phyloP scores from a whole-genome alignment of 345 rosid species.

The Citrus hindsii region DNA sequence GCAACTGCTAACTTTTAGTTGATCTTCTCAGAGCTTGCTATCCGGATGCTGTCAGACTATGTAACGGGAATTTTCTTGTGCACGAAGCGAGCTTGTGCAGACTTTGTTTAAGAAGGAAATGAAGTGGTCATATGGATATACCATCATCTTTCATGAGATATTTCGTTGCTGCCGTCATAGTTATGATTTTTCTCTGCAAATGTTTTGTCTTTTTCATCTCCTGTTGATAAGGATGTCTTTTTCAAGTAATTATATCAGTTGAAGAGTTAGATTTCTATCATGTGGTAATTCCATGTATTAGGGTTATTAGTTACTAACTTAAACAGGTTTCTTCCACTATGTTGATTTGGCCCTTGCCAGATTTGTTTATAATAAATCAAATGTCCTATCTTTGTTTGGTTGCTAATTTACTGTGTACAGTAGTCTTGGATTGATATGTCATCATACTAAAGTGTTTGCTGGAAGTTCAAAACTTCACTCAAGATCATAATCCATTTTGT shows the following conservation, averaged over 20 bases:
- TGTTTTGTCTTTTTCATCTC: neutral
- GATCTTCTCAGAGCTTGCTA: neutral
- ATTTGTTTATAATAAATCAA: neutral
- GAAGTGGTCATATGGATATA: neutral
- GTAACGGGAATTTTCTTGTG: neutral
- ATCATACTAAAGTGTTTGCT: neutral
- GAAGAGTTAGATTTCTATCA: neutral
- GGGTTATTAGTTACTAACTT: neutral
- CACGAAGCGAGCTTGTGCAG: neutral
- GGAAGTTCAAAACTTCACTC: neutral
- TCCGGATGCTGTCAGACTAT: neutral
- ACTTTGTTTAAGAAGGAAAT: neutral
- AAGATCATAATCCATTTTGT: neutral
- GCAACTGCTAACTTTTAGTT: neutral
- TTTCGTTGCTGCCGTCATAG: neutral
- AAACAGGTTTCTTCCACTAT: neutral
- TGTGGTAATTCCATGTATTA: neutral
- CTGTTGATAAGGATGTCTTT: neutral
- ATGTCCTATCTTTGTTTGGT: neutral
- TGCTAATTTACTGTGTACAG: neutral
- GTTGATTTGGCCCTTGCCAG: neutral
- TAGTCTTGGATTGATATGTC: neutral
- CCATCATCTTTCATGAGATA: neutral
- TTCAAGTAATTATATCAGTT: neutral
- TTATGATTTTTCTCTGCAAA: neutral